Evolutionary conservation across 2,329 filamentous ascomycete genomes (phyloP), one percentile per base, ranked within the genome.

Genomic region (Ascochyta fabae): DNA sequence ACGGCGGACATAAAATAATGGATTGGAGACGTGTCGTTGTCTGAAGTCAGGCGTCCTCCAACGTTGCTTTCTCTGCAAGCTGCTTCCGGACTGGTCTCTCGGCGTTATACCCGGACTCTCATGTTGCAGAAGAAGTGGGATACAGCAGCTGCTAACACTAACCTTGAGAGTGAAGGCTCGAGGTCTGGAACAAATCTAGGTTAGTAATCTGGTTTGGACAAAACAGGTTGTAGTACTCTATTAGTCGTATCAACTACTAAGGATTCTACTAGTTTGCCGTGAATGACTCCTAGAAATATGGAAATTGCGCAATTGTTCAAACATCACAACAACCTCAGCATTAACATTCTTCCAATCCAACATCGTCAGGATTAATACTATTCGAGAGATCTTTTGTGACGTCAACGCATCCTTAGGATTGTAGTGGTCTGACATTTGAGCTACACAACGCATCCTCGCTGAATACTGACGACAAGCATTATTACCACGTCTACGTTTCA

Each of bases 21-120:
- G 19, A 12, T 9, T 13, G 26, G 34, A 23, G 7, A 46, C 15
- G 33, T 42, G 38, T n/a, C 29, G 41, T 9, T 23, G 36, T 26
- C 40, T 19, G 34, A 38, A 7, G 1, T 27, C 15, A 44, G n/a
- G 44, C 19, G 8, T 9, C 24, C 39, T n/a, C 13, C 22, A 10
- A 16, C 4, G n/a, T 19, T 33, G 9, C 31, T 16, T 6, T 9
- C 19, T 33, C 12, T 38, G n/a, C 16, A 16, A 27, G 40, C 39
- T 50, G 34, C 44, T 40, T 48, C 29, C 8, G 34, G 51, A 31
- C 33, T 43, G 51, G 44, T 40, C 39, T 36, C 51, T 47, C 48
- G 51, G 39, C 33, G 16, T 35, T 31, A 3, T 13, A 31, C 13
- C 29, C 6, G 24, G 29, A 19, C 19, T 19, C 19, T 19, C 19